Percentiles rank a stretch among this genome's conserved stretches.
Evolutionary conservation across 2,329 filamentous ascomycete genomes (phyloP).

Genomic region (Anthostomella pinea): DNA sequence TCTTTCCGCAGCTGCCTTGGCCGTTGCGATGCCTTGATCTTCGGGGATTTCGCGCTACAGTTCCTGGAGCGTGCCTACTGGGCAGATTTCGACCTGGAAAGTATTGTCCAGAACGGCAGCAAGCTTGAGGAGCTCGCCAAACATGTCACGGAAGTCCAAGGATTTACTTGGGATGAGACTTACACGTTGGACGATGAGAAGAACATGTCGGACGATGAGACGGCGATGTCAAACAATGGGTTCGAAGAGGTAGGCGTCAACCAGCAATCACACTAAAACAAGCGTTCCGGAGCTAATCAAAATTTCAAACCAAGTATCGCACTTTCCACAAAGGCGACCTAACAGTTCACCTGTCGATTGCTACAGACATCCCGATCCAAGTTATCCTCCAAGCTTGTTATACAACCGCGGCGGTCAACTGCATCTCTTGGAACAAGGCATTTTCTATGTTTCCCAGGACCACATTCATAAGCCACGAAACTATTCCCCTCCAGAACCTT

Average conservation of each 20-base stretch:
- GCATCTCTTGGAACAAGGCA: neutral
- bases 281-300: neutral
- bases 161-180: no score
- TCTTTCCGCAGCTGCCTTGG: neutral
- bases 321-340: neutral
- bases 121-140: neutral
- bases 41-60: neutral
- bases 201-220: no score
- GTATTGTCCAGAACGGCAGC: neutral
- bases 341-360: neutral
- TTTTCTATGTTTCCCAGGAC: conserved; percentile 1
- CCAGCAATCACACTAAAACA: no score
- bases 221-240: no score
- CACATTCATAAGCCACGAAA: neutral
- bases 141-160: no score
- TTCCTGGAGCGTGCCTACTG: neutral
- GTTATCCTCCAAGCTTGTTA: neutral
- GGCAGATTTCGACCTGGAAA: neutral
- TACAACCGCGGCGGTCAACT: neutral
- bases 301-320: neutral
- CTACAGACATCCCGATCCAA: neutral
- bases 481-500: neutral
- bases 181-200: no score
- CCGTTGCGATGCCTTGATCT: neutral
- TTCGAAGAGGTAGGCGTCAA: no score